Conservation (phyloP, 1,139 yeast genomes). For the Debaryomyces coudertii region DNA sequence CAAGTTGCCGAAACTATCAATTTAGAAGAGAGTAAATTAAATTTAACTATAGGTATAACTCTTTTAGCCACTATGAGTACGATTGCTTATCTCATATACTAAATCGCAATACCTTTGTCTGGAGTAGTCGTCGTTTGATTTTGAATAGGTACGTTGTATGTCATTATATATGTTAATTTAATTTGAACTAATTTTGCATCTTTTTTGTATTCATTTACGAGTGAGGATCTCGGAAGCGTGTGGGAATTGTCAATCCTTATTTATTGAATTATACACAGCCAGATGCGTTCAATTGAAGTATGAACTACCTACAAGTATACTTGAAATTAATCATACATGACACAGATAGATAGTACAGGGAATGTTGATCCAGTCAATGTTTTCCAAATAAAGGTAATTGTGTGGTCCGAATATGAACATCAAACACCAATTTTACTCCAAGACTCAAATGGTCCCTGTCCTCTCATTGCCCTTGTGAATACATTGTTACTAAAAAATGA, state of each 20-base stretch:
- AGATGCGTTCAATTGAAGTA: neutral
- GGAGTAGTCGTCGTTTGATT: neutral
- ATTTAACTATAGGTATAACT: constrained; percentile 19
- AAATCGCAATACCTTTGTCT: neutral
- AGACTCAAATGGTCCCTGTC: constrained; percentile 87
- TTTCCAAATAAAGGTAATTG: constrained; percentile 28
- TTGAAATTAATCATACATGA: neutral
- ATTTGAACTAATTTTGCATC: neutral
- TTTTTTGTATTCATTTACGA: neutral
- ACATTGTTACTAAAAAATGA: constrained; percentile 58
- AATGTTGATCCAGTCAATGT: neutral
- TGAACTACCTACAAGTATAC: neutral
- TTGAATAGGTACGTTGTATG: neutral
- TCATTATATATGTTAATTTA: constrained; percentile 1
- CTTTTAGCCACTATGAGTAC: neutral
- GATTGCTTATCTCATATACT: neutral
- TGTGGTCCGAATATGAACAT: constrained; percentile 38
- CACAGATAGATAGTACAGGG: neutral
- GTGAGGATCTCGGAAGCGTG: neutral
- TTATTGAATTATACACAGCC: neutral
- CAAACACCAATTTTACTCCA: constrained; percentile 71
- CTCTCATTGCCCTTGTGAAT: constrained; percentile 79
- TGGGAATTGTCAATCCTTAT: neutral
- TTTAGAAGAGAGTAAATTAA: constrained; percentile 32
- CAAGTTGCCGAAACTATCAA: constrained; percentile 29